phyloP scores from a whole-genome alignment of 805 yeast genomes.

The Blastobotrys robertii region DNA sequence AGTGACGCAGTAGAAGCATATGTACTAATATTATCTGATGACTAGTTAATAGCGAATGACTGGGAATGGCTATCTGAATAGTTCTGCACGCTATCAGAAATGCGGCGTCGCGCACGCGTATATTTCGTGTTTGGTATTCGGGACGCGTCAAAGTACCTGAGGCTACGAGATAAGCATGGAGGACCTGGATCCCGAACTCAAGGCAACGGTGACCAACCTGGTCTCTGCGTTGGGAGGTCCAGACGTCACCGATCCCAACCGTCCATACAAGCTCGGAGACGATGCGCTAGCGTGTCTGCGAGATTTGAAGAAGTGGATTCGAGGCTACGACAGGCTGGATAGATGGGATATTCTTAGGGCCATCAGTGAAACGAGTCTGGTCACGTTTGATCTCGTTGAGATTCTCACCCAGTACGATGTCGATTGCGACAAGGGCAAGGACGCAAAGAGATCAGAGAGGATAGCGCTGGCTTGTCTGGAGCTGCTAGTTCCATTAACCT shows the following conservation, averaged over 20 bases:
- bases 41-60: too few relatives aligned
- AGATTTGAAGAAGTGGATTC: slow-evolving; percentile 84
- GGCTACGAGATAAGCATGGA: neutral
- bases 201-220: slow-evolving; percentile 66
- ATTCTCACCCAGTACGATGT: slow-evolving; percentile 69
- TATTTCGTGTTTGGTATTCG: too few relatives aligned
- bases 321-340: slow-evolving; percentile 59
- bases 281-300: slow-evolving; percentile 80
- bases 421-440: slow-evolving; percentile 12
- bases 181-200: slow-evolving; percentile 24
- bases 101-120: too few relatives aligned
- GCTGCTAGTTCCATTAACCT: slow-evolving; percentile 69
- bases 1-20: too few relatives aligned
- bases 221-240: slow-evolving; percentile 89
- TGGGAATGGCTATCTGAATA: too few relatives aligned
- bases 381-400: slow-evolving; percentile 60
- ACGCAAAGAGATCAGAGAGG: slow-evolving; percentile 38
- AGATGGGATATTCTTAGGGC: slow-evolving; percentile 81
- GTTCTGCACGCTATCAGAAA: too few relatives aligned
- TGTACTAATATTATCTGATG: too few relatives aligned
- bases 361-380: slow-evolving; percentile 68
- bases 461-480: slow-evolving; percentile 69
- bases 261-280: slow-evolving; percentile 70
- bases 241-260: slow-evolving; percentile 45
- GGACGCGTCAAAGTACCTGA: neutral